A percentile compares a stretch with the other conserved stretches of the same genome.
phyloP scores from a whole-genome alignment of 164 flowering plant genomes.

The Protea cynaroides region DNA sequence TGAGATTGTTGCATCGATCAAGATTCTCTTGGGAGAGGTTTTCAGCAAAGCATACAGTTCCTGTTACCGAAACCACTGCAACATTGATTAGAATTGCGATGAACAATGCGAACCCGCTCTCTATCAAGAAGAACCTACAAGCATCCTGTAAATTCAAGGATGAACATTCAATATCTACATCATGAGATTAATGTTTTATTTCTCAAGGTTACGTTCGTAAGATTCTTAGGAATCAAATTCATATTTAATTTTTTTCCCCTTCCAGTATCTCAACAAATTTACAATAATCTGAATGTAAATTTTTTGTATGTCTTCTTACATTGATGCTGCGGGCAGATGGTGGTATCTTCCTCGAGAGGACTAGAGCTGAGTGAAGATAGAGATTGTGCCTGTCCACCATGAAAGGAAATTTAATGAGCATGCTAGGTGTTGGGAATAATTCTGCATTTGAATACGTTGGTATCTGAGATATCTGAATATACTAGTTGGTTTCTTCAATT shows the following conservation, averaged over 20 bases:
- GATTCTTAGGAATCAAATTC: no score
- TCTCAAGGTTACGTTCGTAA: not conserved
- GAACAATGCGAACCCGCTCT: conserved; percentile 76
- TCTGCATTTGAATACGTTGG: no score
- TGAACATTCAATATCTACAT: not conserved
- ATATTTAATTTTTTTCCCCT: no score
- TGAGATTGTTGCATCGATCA: conserved; percentile 46
- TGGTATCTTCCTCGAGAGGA: conserved; percentile 79
- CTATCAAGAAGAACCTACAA: conserved; percentile 65
- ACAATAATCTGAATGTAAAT: not conserved
- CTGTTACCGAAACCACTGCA: conserved; percentile 66
- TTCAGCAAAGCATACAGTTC: conserved; percentile 48
- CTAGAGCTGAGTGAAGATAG: conserved; percentile 89
- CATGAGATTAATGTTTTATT: not conserved
- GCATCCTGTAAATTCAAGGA: conserved; percentile 47
- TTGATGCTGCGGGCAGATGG: conserved; percentile 62
- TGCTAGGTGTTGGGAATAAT: no score
- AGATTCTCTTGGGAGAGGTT: conserved; percentile 24
- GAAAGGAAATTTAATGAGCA: not conserved
- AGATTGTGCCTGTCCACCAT: conserved; percentile 68
- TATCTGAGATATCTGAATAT: no score
- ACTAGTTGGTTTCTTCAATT: no score
- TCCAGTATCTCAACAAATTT: no score
- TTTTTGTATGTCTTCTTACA: conserved; percentile 34
- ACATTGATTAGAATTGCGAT: conserved; percentile 79